Percentiles rank a stretch among this genome's conserved stretches.
phyloP scores from a whole-genome alignment of 2,329 filamentous ascomycete species.

The Apiospora malaysiana region DNA sequence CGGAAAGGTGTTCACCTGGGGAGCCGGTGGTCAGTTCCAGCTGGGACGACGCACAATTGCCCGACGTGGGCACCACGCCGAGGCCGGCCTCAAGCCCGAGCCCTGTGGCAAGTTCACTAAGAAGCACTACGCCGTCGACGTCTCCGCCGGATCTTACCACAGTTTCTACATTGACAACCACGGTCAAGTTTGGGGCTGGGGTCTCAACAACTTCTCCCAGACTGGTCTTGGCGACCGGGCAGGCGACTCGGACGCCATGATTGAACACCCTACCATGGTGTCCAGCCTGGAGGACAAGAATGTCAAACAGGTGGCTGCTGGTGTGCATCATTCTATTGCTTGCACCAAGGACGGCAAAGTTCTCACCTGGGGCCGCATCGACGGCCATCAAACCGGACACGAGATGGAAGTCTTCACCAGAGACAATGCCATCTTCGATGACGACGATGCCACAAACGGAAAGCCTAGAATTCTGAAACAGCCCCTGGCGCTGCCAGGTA shows the following conservation, averaged over 20 bases:
- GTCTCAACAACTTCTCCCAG: constrained; percentile 74
- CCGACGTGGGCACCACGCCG: constrained; percentile 30
- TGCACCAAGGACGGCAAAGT: constrained; percentile 48
- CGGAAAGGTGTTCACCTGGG: constrained; percentile 75
- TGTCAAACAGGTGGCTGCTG: constrained; percentile 74
- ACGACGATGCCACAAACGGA: constrained; percentile 46
- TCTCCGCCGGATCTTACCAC: constrained; percentile 71
- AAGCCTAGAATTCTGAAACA: constrained; percentile 74
- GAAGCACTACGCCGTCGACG: constrained; percentile 56
- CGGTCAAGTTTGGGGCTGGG: constrained; percentile 72
- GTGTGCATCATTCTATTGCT: constrained; percentile 69
- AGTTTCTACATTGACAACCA: constrained; percentile 73
- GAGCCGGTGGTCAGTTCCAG: constrained; percentile 78
- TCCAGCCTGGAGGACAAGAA: constrained; percentile 65
- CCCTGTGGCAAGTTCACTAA: constrained; percentile 47
- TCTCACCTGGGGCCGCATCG: constrained; percentile 53
- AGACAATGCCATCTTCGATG: constrained; percentile 68
- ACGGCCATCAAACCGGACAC: constrained; percentile 60
- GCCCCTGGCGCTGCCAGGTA: constrained; percentile 66
- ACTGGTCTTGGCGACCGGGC: constrained; percentile 68
- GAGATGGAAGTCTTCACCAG: constrained; percentile 60
- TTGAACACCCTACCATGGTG: constrained; percentile 75
- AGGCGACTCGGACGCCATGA: constrained; percentile 71
- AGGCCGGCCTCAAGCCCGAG: constrained; percentile 47
- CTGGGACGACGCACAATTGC: constrained; percentile 67